Percentiles rank a stretch among this genome's conserved stretches.
Evolutionary conservation across 176 grass and related monocot genomes (phyloP).

Genomic region (Oryza coarctata): DNA sequence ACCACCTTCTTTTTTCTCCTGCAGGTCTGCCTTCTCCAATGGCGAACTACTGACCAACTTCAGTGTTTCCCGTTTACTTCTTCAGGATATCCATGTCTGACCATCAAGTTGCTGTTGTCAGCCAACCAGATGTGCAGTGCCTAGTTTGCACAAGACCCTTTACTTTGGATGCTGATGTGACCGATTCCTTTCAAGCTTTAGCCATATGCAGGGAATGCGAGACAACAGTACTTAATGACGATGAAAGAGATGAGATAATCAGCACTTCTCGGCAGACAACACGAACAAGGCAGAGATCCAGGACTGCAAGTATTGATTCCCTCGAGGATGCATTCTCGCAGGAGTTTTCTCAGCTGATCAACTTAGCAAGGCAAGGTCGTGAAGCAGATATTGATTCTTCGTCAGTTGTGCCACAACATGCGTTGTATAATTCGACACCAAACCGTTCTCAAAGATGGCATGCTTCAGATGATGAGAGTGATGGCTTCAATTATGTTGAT

Average conservation of each 20-base stretch:
- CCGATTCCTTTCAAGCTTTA: constrained; percentile 75
- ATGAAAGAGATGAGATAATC: constrained; percentile 33
- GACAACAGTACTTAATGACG: constrained; percentile 44
- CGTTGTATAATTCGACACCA: constrained; percentile 46
- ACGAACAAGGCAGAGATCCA: constrained; percentile 28
- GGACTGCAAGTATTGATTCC: constrained; percentile 36
- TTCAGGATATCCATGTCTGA: constrained; percentile 26
- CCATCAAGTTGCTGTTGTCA: neutral
- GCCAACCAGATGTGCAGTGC: constrained; percentile 53
- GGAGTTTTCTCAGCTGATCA: constrained; percentile 64
- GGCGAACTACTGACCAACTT: neutral
- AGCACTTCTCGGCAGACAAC: constrained; percentile 29
- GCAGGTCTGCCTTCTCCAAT: constrained; percentile 14
- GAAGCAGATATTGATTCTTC: constrained; percentile 39
- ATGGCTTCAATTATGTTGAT: constrained; percentile 47
- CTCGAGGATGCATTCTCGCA: constrained; percentile 54
- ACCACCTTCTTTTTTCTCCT: neutral
- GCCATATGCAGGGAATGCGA: constrained; percentile 79
- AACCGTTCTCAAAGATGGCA: constrained; percentile 52
- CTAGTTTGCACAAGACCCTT: constrained; percentile 76
- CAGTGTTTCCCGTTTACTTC: neutral
- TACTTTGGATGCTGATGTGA: constrained; percentile 61
- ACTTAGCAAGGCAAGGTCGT: constrained; percentile 63
- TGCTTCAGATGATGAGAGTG: constrained; percentile 72
- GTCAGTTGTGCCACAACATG: constrained; percentile 5